Evolutionary conservation across 2,329 filamentous ascomycete genomes (phyloP).

Genomic region (Pseudogymnoascus sp.): DNA sequence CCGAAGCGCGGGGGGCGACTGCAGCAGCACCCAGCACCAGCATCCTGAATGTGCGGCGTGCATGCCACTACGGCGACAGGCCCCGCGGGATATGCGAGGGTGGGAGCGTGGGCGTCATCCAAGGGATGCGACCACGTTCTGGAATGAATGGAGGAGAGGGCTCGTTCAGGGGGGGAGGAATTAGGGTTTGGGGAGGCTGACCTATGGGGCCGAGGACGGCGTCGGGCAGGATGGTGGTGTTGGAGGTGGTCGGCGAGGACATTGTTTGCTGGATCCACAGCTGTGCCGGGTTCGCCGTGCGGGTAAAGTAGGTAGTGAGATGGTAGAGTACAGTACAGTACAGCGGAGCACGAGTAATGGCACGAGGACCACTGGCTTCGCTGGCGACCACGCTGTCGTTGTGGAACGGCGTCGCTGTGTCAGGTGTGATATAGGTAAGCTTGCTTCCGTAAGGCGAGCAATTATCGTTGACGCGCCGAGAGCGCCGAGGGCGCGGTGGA

Average conservation of each 20-base stretch:
- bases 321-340: background rate
- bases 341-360: background rate
- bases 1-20: background rate
- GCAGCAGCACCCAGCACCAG: background rate
- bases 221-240: background rate
- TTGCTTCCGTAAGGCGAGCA: background rate
- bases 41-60: background rate
- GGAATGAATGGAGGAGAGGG: conserved; percentile 7
- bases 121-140: conserved; percentile 7
- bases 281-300: background rate
- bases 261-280: background rate
- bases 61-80: background rate
- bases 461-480: background rate
- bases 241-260: background rate
- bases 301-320: background rate
- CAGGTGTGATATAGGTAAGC: background rate
- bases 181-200: conserved; percentile 2
- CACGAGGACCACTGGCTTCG: background rate
- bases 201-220: conserved; percentile 5
- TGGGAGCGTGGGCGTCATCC: conserved; percentile 1
- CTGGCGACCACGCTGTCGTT: background rate
- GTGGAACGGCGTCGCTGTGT: background rate
- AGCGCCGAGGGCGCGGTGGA: background rate
- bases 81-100: background rate
- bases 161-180: background rate